phyloP scores from a whole-genome alignment of 768 basidiomycete genomes.

The Termitomyces sp. region DNA sequence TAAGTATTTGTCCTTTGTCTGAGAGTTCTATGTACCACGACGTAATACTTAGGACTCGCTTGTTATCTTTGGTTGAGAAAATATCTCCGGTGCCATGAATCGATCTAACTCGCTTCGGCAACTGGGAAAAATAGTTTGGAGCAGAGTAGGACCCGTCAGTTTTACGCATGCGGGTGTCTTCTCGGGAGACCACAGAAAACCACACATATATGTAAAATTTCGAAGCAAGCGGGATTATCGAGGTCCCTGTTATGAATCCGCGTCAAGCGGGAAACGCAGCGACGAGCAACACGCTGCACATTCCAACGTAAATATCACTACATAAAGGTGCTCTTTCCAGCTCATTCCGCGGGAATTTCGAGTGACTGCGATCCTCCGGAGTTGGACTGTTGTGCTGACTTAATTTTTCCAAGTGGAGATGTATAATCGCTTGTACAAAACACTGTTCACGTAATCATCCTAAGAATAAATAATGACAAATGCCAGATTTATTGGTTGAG shows the following conservation, averaged over 20 bases:
- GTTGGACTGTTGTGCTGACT: background rate
- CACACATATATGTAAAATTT: background rate
- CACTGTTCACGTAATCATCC: background rate
- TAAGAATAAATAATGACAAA: slow-evolving; percentile 9
- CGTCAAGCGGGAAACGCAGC: too few relatives aligned
- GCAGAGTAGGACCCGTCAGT: background rate
- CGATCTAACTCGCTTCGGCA: background rate
- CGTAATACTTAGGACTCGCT: background rate
- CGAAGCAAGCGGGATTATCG: background rate
- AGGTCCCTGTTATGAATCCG: background rate
- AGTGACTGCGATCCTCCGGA: background rate
- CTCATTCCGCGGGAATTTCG: background rate
- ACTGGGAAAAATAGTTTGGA: background rate
- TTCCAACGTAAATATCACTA: background rate
- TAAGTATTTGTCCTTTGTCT: background rate
- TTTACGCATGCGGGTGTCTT: background rate
- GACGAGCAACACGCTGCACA: background rate
- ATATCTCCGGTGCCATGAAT: background rate
- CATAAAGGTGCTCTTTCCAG: background rate
- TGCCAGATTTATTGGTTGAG: background rate
- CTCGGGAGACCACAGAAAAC: background rate
- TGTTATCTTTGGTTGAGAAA: background rate
- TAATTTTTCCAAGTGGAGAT: slow-evolving; percentile 3
- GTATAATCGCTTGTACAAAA: background rate
- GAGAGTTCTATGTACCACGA: background rate